Conservation (phyloP, 2,329 filamentous ascomycete species). For the Stagonosporopsis vannaccii region DNA sequence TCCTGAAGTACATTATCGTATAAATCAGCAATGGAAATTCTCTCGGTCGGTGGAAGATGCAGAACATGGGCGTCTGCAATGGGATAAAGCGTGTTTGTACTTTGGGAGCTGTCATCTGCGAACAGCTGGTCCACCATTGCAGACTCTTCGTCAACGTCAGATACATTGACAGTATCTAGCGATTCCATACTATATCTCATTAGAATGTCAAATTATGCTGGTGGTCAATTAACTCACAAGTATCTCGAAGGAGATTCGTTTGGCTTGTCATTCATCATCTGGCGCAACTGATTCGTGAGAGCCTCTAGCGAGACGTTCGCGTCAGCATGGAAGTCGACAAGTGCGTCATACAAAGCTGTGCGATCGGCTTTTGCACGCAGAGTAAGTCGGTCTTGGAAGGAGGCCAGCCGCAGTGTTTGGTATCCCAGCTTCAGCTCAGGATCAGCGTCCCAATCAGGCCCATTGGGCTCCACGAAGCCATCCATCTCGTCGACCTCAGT, state of each 20-base stretch:
- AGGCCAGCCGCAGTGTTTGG: conserved; percentile 10
- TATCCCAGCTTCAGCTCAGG: conserved; percentile 21
- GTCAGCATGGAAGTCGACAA: conserved; percentile 7
- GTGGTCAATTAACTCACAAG: conserved; percentile 26
- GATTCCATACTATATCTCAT: conserved; percentile 32
- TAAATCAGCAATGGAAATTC: conserved; percentile 30
- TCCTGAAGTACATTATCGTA: conserved; percentile 44
- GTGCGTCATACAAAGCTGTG: conserved; percentile 22
- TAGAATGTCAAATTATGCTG: not conserved
- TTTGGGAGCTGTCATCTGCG: not conserved
- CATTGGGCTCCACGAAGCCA: conserved; percentile 41
- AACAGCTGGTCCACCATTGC: conserved; percentile 30
- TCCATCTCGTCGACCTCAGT: conserved; percentile 26
- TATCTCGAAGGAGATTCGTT: conserved; percentile 21
- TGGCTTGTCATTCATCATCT: conserved; percentile 19
- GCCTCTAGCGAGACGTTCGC: conserved; percentile 19
- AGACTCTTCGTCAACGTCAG: conserved; percentile 44
- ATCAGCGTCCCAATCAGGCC: conserved; percentile 14
- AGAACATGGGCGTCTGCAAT: conserved; percentile 30
- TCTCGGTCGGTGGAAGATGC: conserved; percentile 13
- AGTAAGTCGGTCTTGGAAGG: not conserved
- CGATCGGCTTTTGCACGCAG: conserved; percentile 15
- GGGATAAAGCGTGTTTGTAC: conserved; percentile 7
- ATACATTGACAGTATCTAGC: conserved; percentile 25
- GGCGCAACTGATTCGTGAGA: conserved; percentile 23